These are phyloP conservation scores for Bolboschoenoplectus hybrid DNA, from an alignment of 202 grass and related monocot species.

Conservation along the genomic window DNA sequence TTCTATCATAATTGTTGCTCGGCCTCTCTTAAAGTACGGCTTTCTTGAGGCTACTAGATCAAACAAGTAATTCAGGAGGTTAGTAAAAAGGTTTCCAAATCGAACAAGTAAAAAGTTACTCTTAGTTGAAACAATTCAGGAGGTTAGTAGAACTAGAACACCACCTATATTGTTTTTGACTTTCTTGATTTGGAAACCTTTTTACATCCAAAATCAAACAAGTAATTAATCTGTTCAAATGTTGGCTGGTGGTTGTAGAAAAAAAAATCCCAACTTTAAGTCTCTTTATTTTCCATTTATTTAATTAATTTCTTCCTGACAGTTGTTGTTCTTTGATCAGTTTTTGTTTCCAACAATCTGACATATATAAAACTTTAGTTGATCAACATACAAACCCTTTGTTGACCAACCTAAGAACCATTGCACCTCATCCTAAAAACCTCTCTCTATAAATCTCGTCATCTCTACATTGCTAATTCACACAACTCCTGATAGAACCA, in stretches of 20 bases:
- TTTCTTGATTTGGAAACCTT: not conserved
- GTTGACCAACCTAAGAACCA: not conserved
- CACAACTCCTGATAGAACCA: not conserved
- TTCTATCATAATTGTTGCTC: too few relatives aligned
- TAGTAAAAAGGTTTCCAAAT: too few relatives aligned
- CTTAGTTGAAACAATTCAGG: not conserved
- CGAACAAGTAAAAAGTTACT: not conserved
- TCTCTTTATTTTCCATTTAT: not conserved
- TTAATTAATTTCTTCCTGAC: not conserved
- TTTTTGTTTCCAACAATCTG: not conserved
- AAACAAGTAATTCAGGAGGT: too few relatives aligned
- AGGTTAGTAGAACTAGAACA: not conserved
- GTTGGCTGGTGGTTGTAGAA: not conserved
- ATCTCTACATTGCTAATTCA: not conserved
- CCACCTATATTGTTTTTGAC: not conserved
- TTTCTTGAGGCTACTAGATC: too few relatives aligned
- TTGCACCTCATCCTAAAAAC: not conserved
- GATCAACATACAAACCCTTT: not conserved
- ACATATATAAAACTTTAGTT: not conserved
- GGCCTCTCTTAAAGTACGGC: too few relatives aligned
- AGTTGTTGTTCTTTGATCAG: not conserved
- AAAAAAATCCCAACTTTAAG: not conserved
- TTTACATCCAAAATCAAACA: not conserved
- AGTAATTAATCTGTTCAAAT: not conserved
- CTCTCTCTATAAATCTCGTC: not conserved